These are phyloP conservation scores for Colletotrichum sp. DNA, from an alignment of 2,329 filamentous ascomycete species.

Conservation along the genomic window DNA sequence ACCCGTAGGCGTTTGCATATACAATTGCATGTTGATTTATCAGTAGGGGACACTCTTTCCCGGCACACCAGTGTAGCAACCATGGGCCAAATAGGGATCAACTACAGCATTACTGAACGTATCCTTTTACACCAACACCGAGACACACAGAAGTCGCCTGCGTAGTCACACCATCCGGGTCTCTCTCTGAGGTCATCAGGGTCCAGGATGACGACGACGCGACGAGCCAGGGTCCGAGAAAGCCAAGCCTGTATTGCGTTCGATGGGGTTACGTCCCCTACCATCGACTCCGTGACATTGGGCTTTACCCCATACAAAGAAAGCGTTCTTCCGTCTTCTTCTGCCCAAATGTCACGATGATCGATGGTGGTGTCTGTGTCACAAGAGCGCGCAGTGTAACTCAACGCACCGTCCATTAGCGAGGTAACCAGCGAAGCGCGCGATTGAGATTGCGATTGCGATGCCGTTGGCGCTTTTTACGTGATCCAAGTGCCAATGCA, in stretches of 20 bases:
- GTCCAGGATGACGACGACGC: neutral
- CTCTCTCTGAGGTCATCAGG: neutral
- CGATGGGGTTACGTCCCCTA: neutral
- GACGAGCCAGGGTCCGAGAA: neutral
- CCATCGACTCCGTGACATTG: neutral
- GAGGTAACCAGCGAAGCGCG: neutral
- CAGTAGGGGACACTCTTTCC: neutral
- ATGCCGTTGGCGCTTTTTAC: neutral
- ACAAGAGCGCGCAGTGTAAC: neutral
- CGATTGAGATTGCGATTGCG: neutral
- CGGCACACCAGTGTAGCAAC: neutral
- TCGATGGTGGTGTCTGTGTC: neutral
- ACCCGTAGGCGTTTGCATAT: neutral
- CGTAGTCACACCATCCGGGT: neutral
- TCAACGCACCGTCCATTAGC: neutral
- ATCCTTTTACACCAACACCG: neutral
- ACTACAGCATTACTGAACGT: neutral
- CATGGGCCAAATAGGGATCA: neutral
- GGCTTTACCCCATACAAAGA: neutral
- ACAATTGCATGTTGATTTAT: neutral
- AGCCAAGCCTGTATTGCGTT: neutral
- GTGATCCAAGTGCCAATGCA: neutral
- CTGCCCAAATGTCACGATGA: neutral
- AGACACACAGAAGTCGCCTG: neutral
- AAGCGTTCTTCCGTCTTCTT: neutral